Base-by-base conservation (phyloP, 176 grass and related monocot species). In the Eleusine coracana region DNA sequence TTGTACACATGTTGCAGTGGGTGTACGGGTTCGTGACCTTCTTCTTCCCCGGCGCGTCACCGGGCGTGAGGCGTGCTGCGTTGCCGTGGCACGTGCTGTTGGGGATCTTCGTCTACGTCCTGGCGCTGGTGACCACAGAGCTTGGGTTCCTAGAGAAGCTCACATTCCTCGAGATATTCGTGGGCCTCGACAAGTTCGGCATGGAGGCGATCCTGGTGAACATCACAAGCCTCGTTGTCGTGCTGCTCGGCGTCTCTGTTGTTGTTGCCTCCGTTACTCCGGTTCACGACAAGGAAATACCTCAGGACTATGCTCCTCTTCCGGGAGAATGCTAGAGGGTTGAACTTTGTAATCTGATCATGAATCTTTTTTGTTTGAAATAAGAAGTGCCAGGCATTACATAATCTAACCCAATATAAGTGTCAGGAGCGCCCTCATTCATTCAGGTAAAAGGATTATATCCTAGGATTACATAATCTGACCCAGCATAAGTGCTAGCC, bases 131-230 rank as follows among this genome's bases (percentile, higher is more conserved):
- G 16, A 99, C 87, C 18, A 77, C 93, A 50, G 73, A 93, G 83
- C 81, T 99, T 72, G 96, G 96, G 4, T 87, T 96, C 54, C 83
- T 99, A 68, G 91, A 99, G 89, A 99, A 99, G 76, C 89, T 96
- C 58, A 93, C 93, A 5, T 93, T 99, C 85, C 87, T 99, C 18
- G 77, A 99, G 89, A 96, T 13, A 80, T n/a, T 60, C 25, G 10
- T 46, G 44, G 89, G 89, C 39, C 83, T 99, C 71, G 83, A 84
- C 61, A 96, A 93, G 73, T 99, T 92, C 65, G 85, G 96, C 67
- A 28, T 87, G 29, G 91, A 99, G 86, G 91, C 93, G 18, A 74
- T 92, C 65, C 87, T 96, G 39, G 93, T 99, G 70, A 99, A 99
- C 80, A 92, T 80, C 72, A 99, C 89, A 14, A 91, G 83, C 9